A percentile compares a stretch with the other conserved stretches of the same genome.
These are phyloP conservation scores for Cystofilobasidium macerans DNA, from an alignment of 768 basidiomycete species.

Conservation along the genomic window DNA sequence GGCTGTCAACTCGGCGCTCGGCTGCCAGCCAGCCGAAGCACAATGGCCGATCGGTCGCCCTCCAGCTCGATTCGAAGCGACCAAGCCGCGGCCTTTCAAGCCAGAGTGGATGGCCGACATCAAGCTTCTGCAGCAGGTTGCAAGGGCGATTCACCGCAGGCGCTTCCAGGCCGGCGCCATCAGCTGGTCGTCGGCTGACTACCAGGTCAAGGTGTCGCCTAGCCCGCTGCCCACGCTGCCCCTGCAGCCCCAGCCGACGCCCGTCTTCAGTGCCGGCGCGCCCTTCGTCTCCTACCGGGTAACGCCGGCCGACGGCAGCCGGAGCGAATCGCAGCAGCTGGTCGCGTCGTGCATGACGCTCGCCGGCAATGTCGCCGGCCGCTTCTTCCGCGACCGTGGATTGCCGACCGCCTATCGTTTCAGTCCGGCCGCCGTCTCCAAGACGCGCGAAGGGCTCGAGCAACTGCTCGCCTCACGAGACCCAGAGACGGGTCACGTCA, in stretches of 20 bases:
- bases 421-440: slow-evolving; percentile 33
- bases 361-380: slow-evolving; percentile 63
- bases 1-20: slow-evolving; percentile 46
- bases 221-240: slow-evolving; percentile 8
- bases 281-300: slow-evolving; percentile 48
- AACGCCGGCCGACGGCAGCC: slow-evolving; percentile 26
- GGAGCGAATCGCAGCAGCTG: slow-evolving; percentile 39
- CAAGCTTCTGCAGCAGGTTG: slow-evolving; percentile 16
- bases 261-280: slow-evolving; percentile 43
- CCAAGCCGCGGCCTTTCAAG: neutral
- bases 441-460: slow-evolving; percentile 37
- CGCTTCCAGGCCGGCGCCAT: slow-evolving; percentile 22
- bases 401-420: slow-evolving; percentile 57
- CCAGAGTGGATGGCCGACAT: slow-evolving; percentile 8
- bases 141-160: slow-evolving; percentile 10
- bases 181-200: slow-evolving; percentile 16
- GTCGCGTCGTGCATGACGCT: slow-evolving; percentile 75
- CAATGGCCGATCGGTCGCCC: slow-evolving; percentile 9
- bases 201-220: slow-evolving; percentile 11
- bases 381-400: slow-evolving; percentile 51
- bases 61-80: neutral
- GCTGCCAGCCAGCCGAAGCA: slow-evolving; percentile 2
- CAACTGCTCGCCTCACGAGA: slow-evolving; percentile 47
- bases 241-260: slow-evolving; percentile 13
- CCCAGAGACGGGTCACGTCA: slow-evolving; percentile 34